These are phyloP conservation scores for Zasmidium angulare DNA, from an alignment of 2,329 filamentous ascomycete species.

Conservation along the genomic window DNA sequence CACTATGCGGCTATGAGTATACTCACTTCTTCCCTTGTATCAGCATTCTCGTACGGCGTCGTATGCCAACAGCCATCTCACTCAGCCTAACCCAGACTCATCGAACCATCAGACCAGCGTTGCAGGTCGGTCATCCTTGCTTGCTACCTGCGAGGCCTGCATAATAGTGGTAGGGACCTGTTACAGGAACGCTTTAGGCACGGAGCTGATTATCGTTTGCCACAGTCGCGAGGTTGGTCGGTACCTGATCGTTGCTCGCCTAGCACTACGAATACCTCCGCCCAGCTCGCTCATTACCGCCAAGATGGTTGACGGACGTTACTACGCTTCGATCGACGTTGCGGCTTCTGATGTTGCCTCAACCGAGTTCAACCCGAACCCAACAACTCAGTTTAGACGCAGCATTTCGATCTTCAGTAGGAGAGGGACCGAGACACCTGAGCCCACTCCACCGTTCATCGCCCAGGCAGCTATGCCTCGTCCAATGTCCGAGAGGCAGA, in stretches of 20 bases:
- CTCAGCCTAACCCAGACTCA: not conserved
- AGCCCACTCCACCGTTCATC: conserved; percentile 22
- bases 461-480: conserved; percentile 19
- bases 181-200: not conserved
- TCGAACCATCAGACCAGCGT: not conserved
- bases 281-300: not conserved
- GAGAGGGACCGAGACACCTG: conserved; percentile 31
- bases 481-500: conserved; percentile 22
- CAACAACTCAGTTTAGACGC: conserved; percentile 21
- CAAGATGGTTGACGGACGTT: conserved; percentile 2
- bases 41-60: conserved; percentile 3
- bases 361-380: not conserved
- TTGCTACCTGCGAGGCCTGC: not conserved
- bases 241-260: not conserved
- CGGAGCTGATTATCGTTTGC: not conserved
- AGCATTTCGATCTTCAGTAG: conserved; percentile 40
- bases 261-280: not conserved
- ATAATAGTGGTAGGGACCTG: not conserved
- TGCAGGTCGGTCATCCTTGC: conserved; percentile 1
- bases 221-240: not conserved
- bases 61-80: not conserved
- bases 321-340: conserved; percentile 2
- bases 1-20: not conserved
- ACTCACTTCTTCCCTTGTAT: not conserved
- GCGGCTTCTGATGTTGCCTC: not conserved